These are phyloP conservation scores for Suhomyces vadensis DNA, from an alignment of 805 yeast genomes.

Conservation along the genomic window DNA sequence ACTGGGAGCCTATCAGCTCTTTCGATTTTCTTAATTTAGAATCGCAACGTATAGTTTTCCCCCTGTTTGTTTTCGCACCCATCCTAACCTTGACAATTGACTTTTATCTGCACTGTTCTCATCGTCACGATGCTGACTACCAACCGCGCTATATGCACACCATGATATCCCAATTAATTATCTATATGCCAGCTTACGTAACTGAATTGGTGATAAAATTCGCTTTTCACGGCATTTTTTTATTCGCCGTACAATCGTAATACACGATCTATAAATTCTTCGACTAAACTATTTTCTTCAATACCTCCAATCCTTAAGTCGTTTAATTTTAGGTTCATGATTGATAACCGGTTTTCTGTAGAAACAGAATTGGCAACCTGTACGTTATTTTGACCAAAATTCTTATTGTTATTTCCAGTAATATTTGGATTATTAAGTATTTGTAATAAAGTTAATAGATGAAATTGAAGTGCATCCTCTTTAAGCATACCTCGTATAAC, in stretches of 20 bases:
- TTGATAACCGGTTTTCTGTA: conserved; percentile 54
- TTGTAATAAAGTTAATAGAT: conserved; percentile 49
- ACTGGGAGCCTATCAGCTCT: no score
- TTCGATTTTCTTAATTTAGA: no score
- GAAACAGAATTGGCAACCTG: conserved; percentile 21
- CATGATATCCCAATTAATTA: no score
- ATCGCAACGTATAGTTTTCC: no score
- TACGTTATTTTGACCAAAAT: conserved; percentile 34
- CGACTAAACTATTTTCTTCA: conserved; percentile 67
- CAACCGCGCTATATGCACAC: no score
- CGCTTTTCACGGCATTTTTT: not conserved
- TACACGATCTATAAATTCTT: conserved; percentile 60
- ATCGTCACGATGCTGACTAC: no score
- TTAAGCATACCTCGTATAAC: conserved; percentile 46
- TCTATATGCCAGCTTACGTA: not conserved
- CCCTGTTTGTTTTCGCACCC: no score
- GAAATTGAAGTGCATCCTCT: conserved; percentile 57
- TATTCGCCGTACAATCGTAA: not conserved
- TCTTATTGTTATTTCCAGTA: conserved; percentile 22
- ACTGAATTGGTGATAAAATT: no score
- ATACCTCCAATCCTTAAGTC: conserved; percentile 63
- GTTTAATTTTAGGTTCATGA: conserved; percentile 61
- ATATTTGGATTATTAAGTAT: conserved; percentile 48
- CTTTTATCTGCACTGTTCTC: no score
- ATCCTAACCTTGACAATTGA: no score